phyloP scores from a whole-genome alignment of 352 stramenopile genomes.

The Phytopythium ostracodes region DNA sequence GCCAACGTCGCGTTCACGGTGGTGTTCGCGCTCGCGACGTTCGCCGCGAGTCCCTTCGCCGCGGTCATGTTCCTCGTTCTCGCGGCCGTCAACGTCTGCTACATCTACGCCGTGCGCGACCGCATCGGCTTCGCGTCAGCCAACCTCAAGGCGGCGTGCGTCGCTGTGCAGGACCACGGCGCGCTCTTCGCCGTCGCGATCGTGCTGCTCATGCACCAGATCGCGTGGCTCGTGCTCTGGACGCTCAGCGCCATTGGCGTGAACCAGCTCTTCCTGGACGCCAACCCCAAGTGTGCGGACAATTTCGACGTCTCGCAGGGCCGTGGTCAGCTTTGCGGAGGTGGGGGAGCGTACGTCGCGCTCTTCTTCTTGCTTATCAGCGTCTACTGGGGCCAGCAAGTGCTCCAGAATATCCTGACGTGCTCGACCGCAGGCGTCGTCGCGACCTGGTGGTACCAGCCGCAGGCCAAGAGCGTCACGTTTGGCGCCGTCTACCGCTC shows the following conservation, averaged over 20 bases:
- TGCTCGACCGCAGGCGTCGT: slow-evolving; percentile 78
- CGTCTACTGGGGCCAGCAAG: slow-evolving; percentile 83
- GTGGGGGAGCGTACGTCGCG: slow-evolving; percentile 43
- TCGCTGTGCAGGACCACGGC: slow-evolving; percentile 48
- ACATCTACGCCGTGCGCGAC: slow-evolving; percentile 76
- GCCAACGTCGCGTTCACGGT: slow-evolving; percentile 75
- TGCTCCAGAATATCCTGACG: slow-evolving; percentile 82
- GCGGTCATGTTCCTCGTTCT: slow-evolving; percentile 51
- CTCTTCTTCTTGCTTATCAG: slow-evolving; percentile 83
- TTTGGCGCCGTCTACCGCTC: slow-evolving; percentile 74
- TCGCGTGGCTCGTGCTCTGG: slow-evolving; percentile 74
- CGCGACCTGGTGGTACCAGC: slow-evolving; percentile 84
- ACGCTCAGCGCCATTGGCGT: slow-evolving; percentile 59
- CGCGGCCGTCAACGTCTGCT: slow-evolving; percentile 80
- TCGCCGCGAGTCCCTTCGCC: slow-evolving; percentile 60
- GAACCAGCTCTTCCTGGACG: slow-evolving; percentile 66
- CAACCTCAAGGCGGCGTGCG: slow-evolving; percentile 75
- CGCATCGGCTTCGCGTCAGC: slow-evolving; percentile 79
- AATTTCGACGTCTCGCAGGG: slow-evolving; percentile 26
- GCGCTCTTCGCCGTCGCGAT: slow-evolving; percentile 66
- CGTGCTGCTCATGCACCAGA: slow-evolving; percentile 63
- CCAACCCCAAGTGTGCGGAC: slow-evolving; percentile 57
- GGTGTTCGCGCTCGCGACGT: slow-evolving; percentile 53
- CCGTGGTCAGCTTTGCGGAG: slow-evolving; percentile 53
- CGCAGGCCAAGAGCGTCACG: slow-evolving; percentile 47